Evolutionary conservation across 345 rosid species (phyloP), one percentile per base, ranked within the genome.

Genomic region (Sisymbrium altissimum): DNA sequence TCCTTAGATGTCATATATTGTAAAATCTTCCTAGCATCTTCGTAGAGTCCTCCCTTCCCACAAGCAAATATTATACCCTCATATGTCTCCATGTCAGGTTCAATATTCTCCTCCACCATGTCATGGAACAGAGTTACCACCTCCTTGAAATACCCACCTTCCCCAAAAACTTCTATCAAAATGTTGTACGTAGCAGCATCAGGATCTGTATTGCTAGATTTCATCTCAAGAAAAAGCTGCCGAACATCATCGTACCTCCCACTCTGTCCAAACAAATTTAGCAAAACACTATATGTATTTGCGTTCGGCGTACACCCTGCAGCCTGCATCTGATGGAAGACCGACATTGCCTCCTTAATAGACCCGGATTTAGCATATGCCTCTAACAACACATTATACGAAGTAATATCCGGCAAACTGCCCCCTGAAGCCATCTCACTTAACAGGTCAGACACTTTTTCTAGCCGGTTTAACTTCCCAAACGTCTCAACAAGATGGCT

Each of bases 131-230:
- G 83, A 60, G 98, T 88, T 32, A 94, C 95, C 61, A 89, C 97
- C 90, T 94, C 97, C 86, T 91, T 87, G 69, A 91, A 89, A 83
- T 89, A 94, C 72, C 97, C 99, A 78, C 97, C 97, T 80, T 94
- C 93, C 45, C 97, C 96, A 50, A 94, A 94, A 32, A 89, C 97
- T 62, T 87, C 84, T 9, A 91, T 85, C 81, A 94, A 76, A 73
- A 89, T 85, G 75, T 89, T 94, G 78, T 94, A 94, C 0, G 96
- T 94, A 71, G 83, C 86, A 3, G 88, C 92, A 83, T 91, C 92
- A 0, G 99, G 95, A 78, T 86, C 93, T 0, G 92, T 89, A 78
- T 85, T 86, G 78, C 96, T 94, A 6, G 85, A 87, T 81, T 94
- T 94, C 98, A 94, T 94, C 88, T 94, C 98, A 50, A 89, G 86